Base-by-base conservation (phyloP, 495 filamentous ascomycete genomes). In the Recurvomyces mirabilis region DNA sequence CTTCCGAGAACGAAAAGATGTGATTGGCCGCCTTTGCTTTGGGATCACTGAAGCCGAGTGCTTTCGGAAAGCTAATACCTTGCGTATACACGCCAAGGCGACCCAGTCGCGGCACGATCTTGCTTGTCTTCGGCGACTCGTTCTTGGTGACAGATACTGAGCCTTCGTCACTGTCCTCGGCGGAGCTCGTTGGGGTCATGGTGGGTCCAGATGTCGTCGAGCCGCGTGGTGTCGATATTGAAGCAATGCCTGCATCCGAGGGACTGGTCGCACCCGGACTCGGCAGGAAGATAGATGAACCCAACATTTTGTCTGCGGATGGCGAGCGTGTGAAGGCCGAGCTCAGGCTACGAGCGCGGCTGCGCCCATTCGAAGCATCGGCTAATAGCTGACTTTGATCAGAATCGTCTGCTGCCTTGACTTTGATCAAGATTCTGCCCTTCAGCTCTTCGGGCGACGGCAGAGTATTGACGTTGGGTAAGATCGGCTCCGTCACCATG, bases 1-100 rank as follows among this genome's bases (percentile, higher is more conserved):
- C 71, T 64, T 98, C 91, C 36, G 79, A 80, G 64, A 95, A 85
- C 0, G 91, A 98, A 65, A 86, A 89, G 44, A 95, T 78, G 62
- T 98, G 91, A 62, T 95, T 96, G 64, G 73, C 83, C 32, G 73
- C 76, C 57, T 82, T 82, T 60, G 84, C 84, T 44, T 93, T 87
- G 15, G 75, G 66, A 14, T 69, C 71, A 26, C 78, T 69, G 62
- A 93, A 88, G 41, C 77, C 77, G 32, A 73, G 65, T 65, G 86
- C 93, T 53, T 88, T 93, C 3, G 43, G 40, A 21, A 42, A 53
- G 35, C 38, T 53, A 58, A 93, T 77, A 17, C 91, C 91, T 35
- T 75, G 75, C 41, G 82, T 84, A 55, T 95, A 96, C 1, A 96
- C 81, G 20, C 86, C 91, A 19, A 98, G 70, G 38, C 84, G 78